A percentile compares a stretch with the other conserved stretches of the same genome.
phyloP scores from a whole-genome alignment of 2,329 filamentous ascomycete species.

The Neofusicoccum sp. region DNA sequence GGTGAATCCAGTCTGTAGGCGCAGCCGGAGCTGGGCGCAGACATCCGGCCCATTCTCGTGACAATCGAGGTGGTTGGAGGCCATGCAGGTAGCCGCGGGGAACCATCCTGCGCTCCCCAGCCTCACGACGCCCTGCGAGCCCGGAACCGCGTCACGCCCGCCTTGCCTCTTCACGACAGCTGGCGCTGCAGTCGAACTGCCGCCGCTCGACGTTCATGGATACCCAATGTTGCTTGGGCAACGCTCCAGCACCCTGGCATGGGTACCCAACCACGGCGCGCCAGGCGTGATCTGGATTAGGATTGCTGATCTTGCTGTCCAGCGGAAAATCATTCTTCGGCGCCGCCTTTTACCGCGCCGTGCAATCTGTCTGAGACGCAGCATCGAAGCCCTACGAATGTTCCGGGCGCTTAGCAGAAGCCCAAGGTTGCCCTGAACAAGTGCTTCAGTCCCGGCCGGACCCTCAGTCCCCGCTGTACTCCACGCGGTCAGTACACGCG shows the following conservation, averaged over 20 bases:
- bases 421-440: background rate
- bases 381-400: slow-evolving; percentile 12
- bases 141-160: background rate
- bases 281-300: slow-evolving; percentile 9
- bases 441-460: background rate
- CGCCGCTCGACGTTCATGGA: background rate
- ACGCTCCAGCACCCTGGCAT: slow-evolving; percentile 10
- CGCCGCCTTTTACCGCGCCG: slow-evolving; percentile 2
- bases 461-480: slow-evolving; percentile 5
- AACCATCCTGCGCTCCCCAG: slow-evolving; percentile 10
- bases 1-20: slow-evolving; percentile 5
- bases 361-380: slow-evolving; percentile 5
- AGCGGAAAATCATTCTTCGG: slow-evolving; percentile 12
- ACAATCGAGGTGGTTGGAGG: slow-evolving; percentile 10
- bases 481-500: slow-evolving; percentile 12
- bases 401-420: slow-evolving; percentile 14
- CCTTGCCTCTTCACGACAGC: background rate
- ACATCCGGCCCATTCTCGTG: slow-evolving; percentile 11
- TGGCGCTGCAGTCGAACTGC: background rate
- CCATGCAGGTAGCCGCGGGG: slow-evolving; percentile 11
- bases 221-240: slow-evolving; percentile 17
- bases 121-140: background rate
- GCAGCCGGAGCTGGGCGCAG: slow-evolving; percentile 3
- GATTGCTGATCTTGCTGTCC: slow-evolving; percentile 10
- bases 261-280: slow-evolving; percentile 6